Percentiles rank a stretch among this genome's conserved stretches.
phyloP scores from a whole-genome alignment of 208 protist species.

The Novymonas esmeraldas region DNA sequence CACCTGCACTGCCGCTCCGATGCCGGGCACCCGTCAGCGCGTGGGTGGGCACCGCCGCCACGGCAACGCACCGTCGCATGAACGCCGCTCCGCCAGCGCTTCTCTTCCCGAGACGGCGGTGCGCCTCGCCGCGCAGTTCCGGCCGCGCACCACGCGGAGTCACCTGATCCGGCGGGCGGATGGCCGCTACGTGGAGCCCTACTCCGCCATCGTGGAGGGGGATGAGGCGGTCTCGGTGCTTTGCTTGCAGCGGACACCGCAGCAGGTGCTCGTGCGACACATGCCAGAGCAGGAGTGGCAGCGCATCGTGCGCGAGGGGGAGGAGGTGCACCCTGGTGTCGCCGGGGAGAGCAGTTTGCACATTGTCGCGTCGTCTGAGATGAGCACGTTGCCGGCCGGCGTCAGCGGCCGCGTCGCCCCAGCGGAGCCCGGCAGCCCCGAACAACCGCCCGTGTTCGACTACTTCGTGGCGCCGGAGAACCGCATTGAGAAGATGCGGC shows the following conservation, averaged over 20 bases:
- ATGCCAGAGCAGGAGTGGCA: slow-evolving; percentile 39
- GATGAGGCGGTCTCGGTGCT: slow-evolving; percentile 24
- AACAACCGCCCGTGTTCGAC: slow-evolving; percentile 18
- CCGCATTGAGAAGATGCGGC: not conserved
- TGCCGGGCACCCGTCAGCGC: not conserved
- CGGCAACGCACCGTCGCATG: not conserved
- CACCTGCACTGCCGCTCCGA: no score
- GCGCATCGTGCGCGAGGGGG: slow-evolving; percentile 23
- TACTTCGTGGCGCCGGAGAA: slow-evolving; percentile 35
- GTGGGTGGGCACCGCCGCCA: not conserved
- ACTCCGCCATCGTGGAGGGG: slow-evolving; percentile 24
- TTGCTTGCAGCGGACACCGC: slow-evolving; percentile 20
- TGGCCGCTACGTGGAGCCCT: slow-evolving; percentile 36
- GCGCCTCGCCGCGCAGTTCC: slow-evolving; percentile 15
- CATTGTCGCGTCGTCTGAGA: slow-evolving; percentile 16
- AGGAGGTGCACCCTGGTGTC: slow-evolving; percentile 27
- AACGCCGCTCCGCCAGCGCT: slow-evolving; percentile 6
- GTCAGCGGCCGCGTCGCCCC: not conserved
- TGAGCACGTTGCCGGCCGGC: slow-evolving; percentile 15
- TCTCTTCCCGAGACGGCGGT: slow-evolving; percentile 1
- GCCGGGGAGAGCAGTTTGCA: slow-evolving; percentile 29
- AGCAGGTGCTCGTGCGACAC: slow-evolving; percentile 34
- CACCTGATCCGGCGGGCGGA: slow-evolving; percentile 10
- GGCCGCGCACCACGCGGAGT: slow-evolving; percentile 16
- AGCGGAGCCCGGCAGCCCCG: not conserved